Conservation (phyloP, 2,329 filamentous ascomycete genomes). For the Epichloe hybrida region DNA sequence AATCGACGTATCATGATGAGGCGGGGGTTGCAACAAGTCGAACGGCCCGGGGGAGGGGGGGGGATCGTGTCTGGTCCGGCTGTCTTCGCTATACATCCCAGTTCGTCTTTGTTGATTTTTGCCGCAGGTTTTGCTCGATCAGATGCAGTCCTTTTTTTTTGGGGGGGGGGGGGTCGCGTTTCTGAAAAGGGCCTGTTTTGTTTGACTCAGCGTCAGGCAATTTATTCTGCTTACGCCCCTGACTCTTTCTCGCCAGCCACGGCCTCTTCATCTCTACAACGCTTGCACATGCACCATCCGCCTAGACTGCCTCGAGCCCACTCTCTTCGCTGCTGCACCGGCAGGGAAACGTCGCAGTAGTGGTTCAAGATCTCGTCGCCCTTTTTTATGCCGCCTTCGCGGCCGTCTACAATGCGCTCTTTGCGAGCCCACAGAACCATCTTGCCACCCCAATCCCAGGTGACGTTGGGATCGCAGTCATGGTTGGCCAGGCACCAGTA, state of each 20-base stretch:
- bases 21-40: not conserved
- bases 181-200: too few relatives aligned
- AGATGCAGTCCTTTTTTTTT: too few relatives aligned
- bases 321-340: constrained; percentile 68
- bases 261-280: constrained; percentile 61
- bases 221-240: not conserved
- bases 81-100: not conserved
- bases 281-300: constrained; percentile 72
- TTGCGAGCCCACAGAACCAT: constrained; percentile 58
- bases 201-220: not conserved
- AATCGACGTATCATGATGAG: not conserved
- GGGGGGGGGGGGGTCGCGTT: too few relatives aligned
- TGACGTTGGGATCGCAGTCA: constrained; percentile 87
- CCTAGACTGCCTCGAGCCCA: constrained; percentile 83
- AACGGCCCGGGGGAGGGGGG: too few relatives aligned
- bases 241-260: not conserved
- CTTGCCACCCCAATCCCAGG: constrained; percentile 80
- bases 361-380: constrained; percentile 86
- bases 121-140: too few relatives aligned
- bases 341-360: constrained; percentile 76
- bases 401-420: constrained; percentile 37
- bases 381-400: constrained; percentile 49
- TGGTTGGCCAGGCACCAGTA: constrained; percentile 96
- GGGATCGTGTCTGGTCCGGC: not conserved
- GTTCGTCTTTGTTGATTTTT: too few relatives aligned